phyloP scores from a whole-genome alignment of 1,139 yeast genomes.

The Yamadazyma trypodendri region DNA sequence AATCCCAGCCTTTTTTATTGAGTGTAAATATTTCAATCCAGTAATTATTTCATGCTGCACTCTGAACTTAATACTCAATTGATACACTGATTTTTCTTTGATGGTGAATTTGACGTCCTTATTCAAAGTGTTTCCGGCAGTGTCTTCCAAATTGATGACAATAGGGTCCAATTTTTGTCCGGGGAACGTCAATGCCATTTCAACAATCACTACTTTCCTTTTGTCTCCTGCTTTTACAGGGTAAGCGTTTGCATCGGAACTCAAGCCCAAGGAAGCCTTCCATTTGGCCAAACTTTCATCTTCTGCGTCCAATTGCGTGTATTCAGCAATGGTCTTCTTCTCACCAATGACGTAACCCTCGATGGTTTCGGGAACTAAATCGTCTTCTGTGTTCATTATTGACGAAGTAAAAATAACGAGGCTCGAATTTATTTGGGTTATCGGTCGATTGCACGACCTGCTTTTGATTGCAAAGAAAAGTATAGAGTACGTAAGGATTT shows the following conservation, averaged over 20 bases:
- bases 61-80: slow-evolving; percentile 71
- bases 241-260: slow-evolving; percentile 51
- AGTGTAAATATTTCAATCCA: slow-evolving; percentile 83
- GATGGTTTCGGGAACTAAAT: slow-evolving; percentile 60
- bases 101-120: slow-evolving; percentile 65
- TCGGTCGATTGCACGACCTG: not conserved
- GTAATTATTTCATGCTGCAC: slow-evolving; percentile 91
- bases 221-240: slow-evolving; percentile 71
- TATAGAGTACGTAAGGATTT: too few relatives aligned
- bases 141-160: slow-evolving; percentile 62
- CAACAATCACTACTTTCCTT: slow-evolving; percentile 75
- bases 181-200: slow-evolving; percentile 67
- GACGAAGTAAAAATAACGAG: not conserved
- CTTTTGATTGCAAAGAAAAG: too few relatives aligned
- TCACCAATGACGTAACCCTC: slow-evolving; percentile 77
- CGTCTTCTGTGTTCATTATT: too few relatives aligned
- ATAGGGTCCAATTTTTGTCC: slow-evolving; percentile 57
- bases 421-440: not conserved
- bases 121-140: slow-evolving; percentile 46
- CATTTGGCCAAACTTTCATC: slow-evolving; percentile 91
- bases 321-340: slow-evolving; percentile 84
- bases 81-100: slow-evolving; percentile 77
- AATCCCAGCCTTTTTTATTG: slow-evolving; percentile 82
- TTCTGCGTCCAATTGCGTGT: slow-evolving; percentile 80
- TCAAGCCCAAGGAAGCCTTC: slow-evolving; percentile 85